Evolutionary conservation across 2,329 filamentous ascomycete species (phyloP).

Genomic region (Pestalotiopsis fici): DNA sequence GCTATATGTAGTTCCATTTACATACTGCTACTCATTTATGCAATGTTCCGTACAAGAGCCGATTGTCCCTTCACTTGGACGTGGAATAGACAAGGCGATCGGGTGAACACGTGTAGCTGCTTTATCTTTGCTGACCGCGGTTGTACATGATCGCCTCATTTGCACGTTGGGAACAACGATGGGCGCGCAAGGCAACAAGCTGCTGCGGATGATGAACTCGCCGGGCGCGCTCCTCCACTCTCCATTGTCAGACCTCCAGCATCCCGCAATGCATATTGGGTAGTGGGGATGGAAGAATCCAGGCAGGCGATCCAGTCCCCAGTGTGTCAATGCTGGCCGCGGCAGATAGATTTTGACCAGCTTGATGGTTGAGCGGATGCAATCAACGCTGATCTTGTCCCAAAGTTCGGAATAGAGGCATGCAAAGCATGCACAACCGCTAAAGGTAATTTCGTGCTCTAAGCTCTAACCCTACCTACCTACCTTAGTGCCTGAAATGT

Average conservation of each 20-base stretch:
- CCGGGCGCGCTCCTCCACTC: neutral
- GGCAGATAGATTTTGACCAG: neutral
- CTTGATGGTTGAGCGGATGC: neutral
- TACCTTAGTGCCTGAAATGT: too few relatives aligned
- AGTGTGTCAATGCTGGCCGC: neutral
- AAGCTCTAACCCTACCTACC: too few relatives aligned
- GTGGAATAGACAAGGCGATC: neutral
- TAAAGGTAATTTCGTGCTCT: too few relatives aligned
- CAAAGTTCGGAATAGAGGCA: neutral
- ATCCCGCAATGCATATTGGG: too few relatives aligned
- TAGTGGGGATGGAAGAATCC: too few relatives aligned
- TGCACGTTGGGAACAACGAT: neutral
- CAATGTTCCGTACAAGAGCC: too few relatives aligned
- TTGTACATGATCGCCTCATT: neutral
- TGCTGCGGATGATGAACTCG: neutral
- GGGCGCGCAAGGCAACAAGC: neutral
- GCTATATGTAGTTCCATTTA: neutral
- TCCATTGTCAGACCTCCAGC: too few relatives aligned
- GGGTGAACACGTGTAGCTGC: neutral
- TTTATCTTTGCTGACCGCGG: neutral
- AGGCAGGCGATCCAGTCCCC: too few relatives aligned
- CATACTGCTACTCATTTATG: too few relatives aligned
- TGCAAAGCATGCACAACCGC: too few relatives aligned
- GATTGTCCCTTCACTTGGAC: too few relatives aligned
- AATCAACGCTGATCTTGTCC: neutral